Percentiles rank a stretch among this genome's conserved stretches.
These are phyloP conservation scores for Coniochaeta sp. DNA, from an alignment of 2,329 filamentous ascomycete genomes.

Conservation along the genomic window DNA sequence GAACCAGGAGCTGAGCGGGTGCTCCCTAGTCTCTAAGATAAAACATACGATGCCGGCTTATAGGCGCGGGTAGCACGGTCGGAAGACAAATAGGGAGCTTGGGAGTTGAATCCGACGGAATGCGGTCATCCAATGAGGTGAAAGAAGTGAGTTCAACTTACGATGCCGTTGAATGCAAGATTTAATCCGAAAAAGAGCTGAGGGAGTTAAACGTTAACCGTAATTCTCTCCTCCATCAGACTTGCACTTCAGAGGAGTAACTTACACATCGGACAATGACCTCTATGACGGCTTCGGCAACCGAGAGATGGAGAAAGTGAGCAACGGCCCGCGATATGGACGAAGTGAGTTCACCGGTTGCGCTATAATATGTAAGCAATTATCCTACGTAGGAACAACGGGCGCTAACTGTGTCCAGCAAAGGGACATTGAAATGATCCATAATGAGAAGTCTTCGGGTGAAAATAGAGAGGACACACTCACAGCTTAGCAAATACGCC, in stretches of 20 bases:
- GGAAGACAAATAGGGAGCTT: neutral
- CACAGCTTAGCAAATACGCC: constrained; percentile 79
- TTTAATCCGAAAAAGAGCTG: constrained; percentile 71
- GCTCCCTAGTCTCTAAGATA: neutral
- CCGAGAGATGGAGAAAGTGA: constrained; percentile 31
- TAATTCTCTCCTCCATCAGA: neutral
- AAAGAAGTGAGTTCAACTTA: constrained; percentile 27
- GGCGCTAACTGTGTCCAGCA: neutral
- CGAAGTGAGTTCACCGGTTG: constrained; percentile 48
- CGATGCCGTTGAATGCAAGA: constrained; percentile 64
- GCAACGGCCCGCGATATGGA: constrained; percentile 38
- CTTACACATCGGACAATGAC: constrained; percentile 40
- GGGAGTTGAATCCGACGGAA: neutral
- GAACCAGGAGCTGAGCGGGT: neutral
- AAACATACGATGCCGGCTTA: neutral
- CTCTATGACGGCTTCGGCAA: constrained; percentile 36
- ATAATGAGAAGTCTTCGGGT: no score
- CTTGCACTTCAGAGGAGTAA: constrained; percentile 4
- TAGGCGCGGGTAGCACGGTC: neutral
- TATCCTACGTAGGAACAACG: no score
- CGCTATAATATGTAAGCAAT: constrained; percentile 24
- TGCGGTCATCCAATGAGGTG: neutral
- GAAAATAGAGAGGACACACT: constrained; percentile 20
- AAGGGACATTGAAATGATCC: neutral
- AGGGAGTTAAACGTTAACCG: neutral